A percentile compares a stretch with the other conserved stretches of the same genome.
Conservation (phyloP, 345 rosid genomes). For the Hirschfeldia incana region DNA sequence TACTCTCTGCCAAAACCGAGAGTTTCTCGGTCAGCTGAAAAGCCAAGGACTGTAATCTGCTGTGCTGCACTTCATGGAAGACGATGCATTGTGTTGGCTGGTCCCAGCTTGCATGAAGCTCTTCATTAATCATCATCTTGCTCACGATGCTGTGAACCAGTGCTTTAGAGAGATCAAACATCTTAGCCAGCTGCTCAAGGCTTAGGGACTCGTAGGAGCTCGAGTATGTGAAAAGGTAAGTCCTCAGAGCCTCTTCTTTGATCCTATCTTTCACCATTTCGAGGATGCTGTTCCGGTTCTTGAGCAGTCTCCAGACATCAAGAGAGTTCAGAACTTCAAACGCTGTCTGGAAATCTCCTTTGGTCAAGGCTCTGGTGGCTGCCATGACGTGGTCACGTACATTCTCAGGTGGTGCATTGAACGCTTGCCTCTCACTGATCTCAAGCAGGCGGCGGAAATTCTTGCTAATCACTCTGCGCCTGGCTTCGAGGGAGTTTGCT, state of each 20-base stretch:
- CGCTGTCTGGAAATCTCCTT: conserved; percentile 74
- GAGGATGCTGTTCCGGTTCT: conserved; percentile 54
- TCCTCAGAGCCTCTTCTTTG: conserved; percentile 87
- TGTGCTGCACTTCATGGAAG: conserved; percentile 72
- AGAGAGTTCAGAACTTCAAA: conserved; percentile 66
- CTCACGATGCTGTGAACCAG: conserved; percentile 69
- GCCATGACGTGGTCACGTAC: conserved; percentile 93
- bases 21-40: conserved; percentile 86
- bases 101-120: conserved; percentile 74
- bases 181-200: conserved; percentile 67
- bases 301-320: conserved; percentile 80
- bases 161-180: conserved; percentile 68
- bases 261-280: conserved; percentile 79
- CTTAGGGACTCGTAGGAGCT: conserved; percentile 62
- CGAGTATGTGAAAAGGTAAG: conserved; percentile 70
- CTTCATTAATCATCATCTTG: conserved; percentile 78
- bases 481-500: conserved; percentile 64
- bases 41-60: conserved; percentile 74
- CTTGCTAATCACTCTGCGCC: conserved; percentile 77
- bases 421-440: conserved; percentile 77
- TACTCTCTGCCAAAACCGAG: conserved; percentile 68
- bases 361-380: conserved; percentile 73
- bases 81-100: conserved; percentile 77
- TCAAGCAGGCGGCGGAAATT: conserved; percentile 80
- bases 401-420: conserved; percentile 82